These are phyloP conservation scores for Blastobotrys indianensis DNA, from an alignment of 1,139 yeast species.

Conservation along the genomic window DNA sequence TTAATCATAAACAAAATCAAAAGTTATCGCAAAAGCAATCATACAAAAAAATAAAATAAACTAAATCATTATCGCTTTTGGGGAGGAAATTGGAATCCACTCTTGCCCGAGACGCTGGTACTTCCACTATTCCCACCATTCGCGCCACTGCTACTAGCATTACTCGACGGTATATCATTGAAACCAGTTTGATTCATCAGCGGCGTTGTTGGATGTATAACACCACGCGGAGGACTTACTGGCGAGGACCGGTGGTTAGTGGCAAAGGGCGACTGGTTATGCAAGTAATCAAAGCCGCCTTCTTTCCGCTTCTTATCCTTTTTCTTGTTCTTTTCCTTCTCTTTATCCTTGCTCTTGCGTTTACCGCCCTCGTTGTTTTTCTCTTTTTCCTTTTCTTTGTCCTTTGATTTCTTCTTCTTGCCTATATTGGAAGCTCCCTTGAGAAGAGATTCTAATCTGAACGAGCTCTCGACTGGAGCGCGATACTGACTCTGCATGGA, in stretches of 20 bases:
- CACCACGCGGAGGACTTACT: not conserved
- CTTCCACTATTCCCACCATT: too few species aligned
- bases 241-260: conserved; percentile 1
- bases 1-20: too few species aligned
- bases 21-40: not conserved
- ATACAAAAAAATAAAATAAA: not conserved
- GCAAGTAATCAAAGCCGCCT: too few species aligned
- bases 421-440: conserved; percentile 28
- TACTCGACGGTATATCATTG: too few species aligned
- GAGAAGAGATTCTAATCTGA: conserved; percentile 31
- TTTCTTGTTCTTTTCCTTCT: conserved; percentile 7
- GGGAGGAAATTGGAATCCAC: conserved; percentile 10
- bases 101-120: not conserved
- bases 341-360: conserved; percentile 9
- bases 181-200: too few species aligned
- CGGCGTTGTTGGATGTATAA: conserved; percentile 6
- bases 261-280: too few species aligned
- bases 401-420: conserved; percentile 22
- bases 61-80: not conserved
- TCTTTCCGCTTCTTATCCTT: conserved; percentile 1
- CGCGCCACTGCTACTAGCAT: too few species aligned
- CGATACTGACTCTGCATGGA: not conserved
- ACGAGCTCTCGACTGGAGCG: conserved; percentile 23
- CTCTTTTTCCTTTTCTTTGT: conserved; percentile 16
- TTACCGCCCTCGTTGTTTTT: conserved; percentile 2